These are phyloP conservation scores for Baudoinia panamericana DNA, from an alignment of 495 filamentous ascomycete species.

Conservation along the genomic window DNA sequence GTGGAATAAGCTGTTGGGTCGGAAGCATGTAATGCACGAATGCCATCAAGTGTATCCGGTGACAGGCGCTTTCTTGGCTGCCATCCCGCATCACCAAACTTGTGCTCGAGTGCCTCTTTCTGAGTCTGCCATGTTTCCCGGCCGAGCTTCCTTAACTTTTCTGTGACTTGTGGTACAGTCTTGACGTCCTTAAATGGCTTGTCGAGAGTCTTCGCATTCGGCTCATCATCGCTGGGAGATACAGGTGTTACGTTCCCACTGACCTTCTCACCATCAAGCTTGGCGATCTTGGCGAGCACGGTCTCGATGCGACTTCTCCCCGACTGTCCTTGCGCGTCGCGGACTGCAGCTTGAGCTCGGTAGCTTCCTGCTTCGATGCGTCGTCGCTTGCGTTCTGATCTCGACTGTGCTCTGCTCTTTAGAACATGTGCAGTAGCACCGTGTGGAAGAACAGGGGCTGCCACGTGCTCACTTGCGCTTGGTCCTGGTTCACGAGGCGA, in stretches of 20 bases:
- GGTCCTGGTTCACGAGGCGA: neutral
- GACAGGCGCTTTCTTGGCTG: conserved; percentile 72
- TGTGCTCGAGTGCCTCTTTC: conserved; percentile 52
- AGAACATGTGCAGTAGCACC: neutral
- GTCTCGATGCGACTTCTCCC: conserved; percentile 2
- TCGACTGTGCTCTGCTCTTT: conserved; percentile 1
- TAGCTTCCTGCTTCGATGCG: conserved; percentile 7
- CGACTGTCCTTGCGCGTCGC: neutral
- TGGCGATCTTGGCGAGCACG: conserved; percentile 7
- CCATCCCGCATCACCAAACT: conserved; percentile 66
- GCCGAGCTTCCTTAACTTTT: neutral
- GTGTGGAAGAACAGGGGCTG: neutral
- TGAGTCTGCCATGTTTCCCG: conserved; percentile 55
- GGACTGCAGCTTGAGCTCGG: neutral
- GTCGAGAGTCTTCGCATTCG: neutral
- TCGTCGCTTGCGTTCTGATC: conserved; percentile 5
- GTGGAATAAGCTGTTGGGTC: conserved; percentile 67
- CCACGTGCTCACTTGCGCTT: too few relatives aligned
- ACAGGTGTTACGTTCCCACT: too few relatives aligned
- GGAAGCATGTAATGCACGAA: conserved; percentile 61
- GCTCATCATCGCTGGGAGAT: neutral
- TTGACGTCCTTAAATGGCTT: neutral
- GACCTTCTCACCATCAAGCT: neutral
- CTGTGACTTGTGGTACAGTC: neutral
- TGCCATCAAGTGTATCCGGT: conserved; percentile 77